phyloP scores from a whole-genome alignment of 352 stramenopile genomes.

The Phytophthora foliorum region DNA sequence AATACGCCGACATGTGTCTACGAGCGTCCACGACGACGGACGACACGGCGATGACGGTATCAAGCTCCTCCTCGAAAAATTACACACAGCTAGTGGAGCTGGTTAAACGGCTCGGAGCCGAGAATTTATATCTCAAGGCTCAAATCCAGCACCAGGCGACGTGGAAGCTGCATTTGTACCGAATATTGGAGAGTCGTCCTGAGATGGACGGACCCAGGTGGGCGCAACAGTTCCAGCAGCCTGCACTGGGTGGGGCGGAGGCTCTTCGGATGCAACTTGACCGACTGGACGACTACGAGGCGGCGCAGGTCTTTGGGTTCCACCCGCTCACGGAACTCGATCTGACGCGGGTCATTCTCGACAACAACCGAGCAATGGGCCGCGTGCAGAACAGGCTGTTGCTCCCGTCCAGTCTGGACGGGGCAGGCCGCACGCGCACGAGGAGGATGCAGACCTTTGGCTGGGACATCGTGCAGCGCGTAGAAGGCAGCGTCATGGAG shows the following conservation, averaged over 20 bases:
- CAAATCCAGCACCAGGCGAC: slow-evolving; percentile 49
- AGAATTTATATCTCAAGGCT: slow-evolving; percentile 58
- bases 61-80: slow-evolving; percentile 11
- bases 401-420: slow-evolving; percentile 16
- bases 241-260: slow-evolving; percentile 19
- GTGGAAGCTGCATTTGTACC: slow-evolving; percentile 53
- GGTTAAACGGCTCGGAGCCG: slow-evolving; percentile 47
- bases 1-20: slow-evolving; percentile 50
- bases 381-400: slow-evolving; percentile 45
- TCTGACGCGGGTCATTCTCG: slow-evolving; percentile 47
- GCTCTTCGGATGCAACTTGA: slow-evolving; percentile 38
- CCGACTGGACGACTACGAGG: slow-evolving; percentile 42
- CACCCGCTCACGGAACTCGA: slow-evolving; percentile 41
- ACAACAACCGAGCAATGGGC: slow-evolving; percentile 44
- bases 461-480: slow-evolving; percentile 50
- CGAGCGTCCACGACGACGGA: slow-evolving; percentile 19
- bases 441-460: slow-evolving; percentile 44
- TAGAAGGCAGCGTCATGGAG: slow-evolving; percentile 47
- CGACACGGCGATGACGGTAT: slow-evolving; percentile 11
- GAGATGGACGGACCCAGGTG: slow-evolving; percentile 28
- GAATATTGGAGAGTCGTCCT: slow-evolving; percentile 43
- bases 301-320: slow-evolving; percentile 53
- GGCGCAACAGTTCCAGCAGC: slow-evolving; percentile 36
- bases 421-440: slow-evolving; percentile 1
- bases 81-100: slow-evolving; percentile 40